Conservation (phyloP, 2,329 filamentous ascomycete genomes). For the Ceratocystis cubensis region DNA sequence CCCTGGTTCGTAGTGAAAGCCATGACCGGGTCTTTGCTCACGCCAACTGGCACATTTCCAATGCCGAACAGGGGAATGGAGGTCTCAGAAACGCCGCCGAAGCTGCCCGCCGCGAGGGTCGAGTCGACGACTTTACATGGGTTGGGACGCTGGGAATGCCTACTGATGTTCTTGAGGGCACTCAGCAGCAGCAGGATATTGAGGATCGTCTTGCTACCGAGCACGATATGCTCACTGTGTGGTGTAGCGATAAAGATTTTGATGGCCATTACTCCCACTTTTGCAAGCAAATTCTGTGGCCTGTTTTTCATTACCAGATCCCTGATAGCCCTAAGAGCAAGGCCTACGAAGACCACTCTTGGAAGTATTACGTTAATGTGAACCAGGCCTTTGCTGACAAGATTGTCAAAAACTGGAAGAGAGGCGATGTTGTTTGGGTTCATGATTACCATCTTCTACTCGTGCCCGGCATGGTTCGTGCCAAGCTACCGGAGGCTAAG, state of each 20-base stretch:
- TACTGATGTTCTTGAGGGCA: conserved; percentile 67
- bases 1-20: conserved; percentile 44
- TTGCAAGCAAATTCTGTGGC: conserved; percentile 96
- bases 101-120: conserved; percentile 57
- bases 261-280: conserved; percentile 92
- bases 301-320: conserved; percentile 95
- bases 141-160: conserved; percentile 90
- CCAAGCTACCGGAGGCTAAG: conserved; percentile 81
- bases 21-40: conserved; percentile 60
- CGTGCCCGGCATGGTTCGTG: conserved; percentile 77
- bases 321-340: conserved; percentile 98
- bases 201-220: conserved; percentile 69
- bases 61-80: conserved; percentile 82
- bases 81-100: conserved; percentile 80
- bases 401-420: conserved; percentile 85
- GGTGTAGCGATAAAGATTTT: conserved; percentile 80
- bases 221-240: conserved; percentile 71
- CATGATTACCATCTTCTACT: conserved; percentile 91
- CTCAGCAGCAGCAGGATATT: conserved; percentile 68
- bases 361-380: conserved; percentile 84
- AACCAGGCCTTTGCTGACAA: conserved; percentile 89
- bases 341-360: conserved; percentile 92
- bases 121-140: conserved; percentile 67
- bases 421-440: conserved; percentile 84
- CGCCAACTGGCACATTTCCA: conserved; percentile 72